Conservation (phyloP, 1,139 yeast species). For the Zygosaccharomyces sapae region DNA sequence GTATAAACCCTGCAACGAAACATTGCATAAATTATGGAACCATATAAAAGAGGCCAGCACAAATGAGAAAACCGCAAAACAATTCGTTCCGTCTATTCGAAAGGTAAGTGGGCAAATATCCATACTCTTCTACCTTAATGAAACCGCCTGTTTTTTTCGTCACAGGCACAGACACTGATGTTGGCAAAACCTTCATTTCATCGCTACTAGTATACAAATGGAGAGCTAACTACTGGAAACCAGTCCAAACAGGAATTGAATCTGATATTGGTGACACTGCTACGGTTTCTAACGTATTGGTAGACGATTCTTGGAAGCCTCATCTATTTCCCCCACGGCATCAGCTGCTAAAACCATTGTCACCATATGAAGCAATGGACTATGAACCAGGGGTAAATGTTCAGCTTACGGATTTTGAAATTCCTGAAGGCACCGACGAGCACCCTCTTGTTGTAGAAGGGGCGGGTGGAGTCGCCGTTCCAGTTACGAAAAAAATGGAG, state of each 20-base stretch:
- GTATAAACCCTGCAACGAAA: too few species aligned
- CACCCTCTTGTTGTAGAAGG: slow-evolving; percentile 33
- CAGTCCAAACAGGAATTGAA: slow-evolving; percentile 36
- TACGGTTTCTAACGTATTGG: slow-evolving; percentile 19
- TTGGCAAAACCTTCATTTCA: slow-evolving; percentile 37
- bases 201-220: slow-evolving; percentile 32
- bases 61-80: too few species aligned
- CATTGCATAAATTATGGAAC: too few species aligned
- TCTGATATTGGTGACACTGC: slow-evolving; percentile 34
- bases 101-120: too few species aligned
- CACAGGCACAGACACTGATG: slow-evolving; percentile 39
- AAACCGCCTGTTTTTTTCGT: slow-evolving; percentile 26
- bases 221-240: slow-evolving; percentile 37
- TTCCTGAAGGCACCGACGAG: slow-evolving; percentile 18
- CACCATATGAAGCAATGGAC: slow-evolving; percentile 37
- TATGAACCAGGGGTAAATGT: slow-evolving; percentile 17
- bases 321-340: slow-evolving; percentile 23
- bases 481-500: slow-evolving; percentile 26
- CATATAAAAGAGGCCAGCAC: too few species aligned
- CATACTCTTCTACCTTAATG: slow-evolving; percentile 1
- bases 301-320: slow-evolving; percentile 15
- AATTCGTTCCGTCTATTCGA: too few species aligned
- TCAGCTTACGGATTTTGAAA: slow-evolving; percentile 15
- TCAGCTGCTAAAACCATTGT: slow-evolving; percentile 29
- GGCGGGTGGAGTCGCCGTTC: slow-evolving; percentile 37